phyloP scores from a whole-genome alignment of 306 rosid species.

The Dryas drummondii region DNA sequence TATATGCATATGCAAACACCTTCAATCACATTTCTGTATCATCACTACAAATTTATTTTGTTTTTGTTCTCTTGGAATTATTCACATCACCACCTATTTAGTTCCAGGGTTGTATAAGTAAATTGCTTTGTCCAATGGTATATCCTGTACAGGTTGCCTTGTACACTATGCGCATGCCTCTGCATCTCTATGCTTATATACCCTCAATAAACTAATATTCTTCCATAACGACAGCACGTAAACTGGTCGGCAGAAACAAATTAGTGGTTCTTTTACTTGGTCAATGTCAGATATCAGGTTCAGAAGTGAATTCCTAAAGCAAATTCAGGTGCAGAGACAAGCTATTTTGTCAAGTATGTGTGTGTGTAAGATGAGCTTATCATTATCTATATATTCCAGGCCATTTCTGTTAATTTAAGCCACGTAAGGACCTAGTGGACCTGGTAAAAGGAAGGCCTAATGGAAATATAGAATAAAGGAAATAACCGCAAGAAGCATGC shows the following conservation, averaged over 20 bases:
- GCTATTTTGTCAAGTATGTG: background rate
- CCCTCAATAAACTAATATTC: no score
- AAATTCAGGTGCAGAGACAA: background rate
- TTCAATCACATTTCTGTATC: background rate
- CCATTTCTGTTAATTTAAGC: background rate
- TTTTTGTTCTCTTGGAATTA: background rate
- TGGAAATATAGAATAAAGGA: background rate
- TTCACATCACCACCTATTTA: background rate
- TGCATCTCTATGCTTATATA: background rate
- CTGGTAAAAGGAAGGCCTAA: background rate
- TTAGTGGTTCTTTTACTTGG: slow-evolving; percentile 1
- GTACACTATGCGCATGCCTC: background rate
- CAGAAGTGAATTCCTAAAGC: background rate
- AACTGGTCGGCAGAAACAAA: background rate
- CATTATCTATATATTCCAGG: background rate
- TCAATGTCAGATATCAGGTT: background rate
- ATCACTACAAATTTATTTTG: background rate
- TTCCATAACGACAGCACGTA: background rate
- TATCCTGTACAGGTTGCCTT: background rate
- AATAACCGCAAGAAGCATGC: background rate
- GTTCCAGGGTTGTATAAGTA: background rate
- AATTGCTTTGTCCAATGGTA: background rate
- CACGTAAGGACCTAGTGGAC: background rate
- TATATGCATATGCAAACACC: background rate
- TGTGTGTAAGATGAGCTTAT: background rate